phyloP scores from a whole-genome alignment of 805 yeast species.

The Schwanniomyces vanrijiae region DNA sequence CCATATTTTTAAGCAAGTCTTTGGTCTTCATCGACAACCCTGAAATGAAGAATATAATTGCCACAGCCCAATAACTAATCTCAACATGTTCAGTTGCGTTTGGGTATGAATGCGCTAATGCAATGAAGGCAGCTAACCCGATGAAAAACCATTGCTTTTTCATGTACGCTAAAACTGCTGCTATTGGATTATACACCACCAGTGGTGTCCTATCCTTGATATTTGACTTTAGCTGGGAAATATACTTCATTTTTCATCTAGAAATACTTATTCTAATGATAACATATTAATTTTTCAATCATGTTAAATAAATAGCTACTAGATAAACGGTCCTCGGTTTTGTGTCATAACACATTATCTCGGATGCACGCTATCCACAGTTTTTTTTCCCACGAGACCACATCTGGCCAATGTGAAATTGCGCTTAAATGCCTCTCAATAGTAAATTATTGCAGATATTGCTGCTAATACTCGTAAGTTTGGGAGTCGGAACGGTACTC shows the following conservation, averaged over 20 bases:
- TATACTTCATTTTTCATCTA: background rate
- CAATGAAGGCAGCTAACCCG: constrained; percentile 67
- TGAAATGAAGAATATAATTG: constrained; percentile 76
- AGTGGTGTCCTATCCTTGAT: background rate
- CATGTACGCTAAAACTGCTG: background rate
- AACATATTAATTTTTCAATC: background rate
- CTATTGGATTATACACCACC: background rate
- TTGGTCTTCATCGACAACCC: constrained; percentile 76
- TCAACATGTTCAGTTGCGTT: constrained; percentile 72
- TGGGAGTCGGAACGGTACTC: background rate
- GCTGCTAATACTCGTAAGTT: background rate
- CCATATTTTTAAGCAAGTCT: constrained; percentile 57
- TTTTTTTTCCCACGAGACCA: background rate
- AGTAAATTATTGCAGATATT: background rate
- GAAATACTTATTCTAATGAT: background rate
- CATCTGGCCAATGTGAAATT: background rate
- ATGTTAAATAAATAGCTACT: background rate
- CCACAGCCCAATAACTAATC: constrained; percentile 85
- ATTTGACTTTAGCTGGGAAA: background rate
- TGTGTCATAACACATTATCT: background rate
- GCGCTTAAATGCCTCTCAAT: background rate
- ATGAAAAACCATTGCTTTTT: constrained; percentile 72
- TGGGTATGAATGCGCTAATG: constrained; percentile 77
- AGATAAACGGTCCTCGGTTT: background rate
- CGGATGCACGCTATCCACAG: background rate